phyloP scores from a whole-genome alignment of 75 land plant genomes.

The Larix kaempferi region DNA sequence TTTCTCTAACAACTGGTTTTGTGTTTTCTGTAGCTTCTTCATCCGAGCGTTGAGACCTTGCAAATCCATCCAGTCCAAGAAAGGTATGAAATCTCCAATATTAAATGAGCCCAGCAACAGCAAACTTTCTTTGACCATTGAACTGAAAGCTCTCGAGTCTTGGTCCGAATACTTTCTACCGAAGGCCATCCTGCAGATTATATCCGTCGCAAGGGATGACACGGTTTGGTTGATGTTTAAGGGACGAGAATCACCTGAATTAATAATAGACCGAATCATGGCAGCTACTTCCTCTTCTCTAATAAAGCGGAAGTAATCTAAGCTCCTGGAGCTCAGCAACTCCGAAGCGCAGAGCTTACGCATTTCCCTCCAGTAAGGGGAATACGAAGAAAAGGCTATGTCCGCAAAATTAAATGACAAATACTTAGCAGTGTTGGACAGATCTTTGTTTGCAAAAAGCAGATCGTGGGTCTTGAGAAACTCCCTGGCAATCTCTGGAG shows the following conservation, averaged over 20 bases:
- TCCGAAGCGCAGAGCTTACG: slow-evolving; percentile 22
- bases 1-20: too few relatives aligned
- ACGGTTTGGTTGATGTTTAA: slow-evolving; percentile 22
- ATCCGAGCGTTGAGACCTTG: background rate
- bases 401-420: background rate
- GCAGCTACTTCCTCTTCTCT: slow-evolving; percentile 16
- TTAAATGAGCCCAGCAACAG: background rate
- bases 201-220: slow-evolving; percentile 4
- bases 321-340: slow-evolving; percentile 15
- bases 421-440: background rate
- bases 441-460: background rate
- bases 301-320: slow-evolving; percentile 8
- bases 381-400: slow-evolving; percentile 14
- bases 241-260: background rate
- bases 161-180: slow-evolving; percentile 23
- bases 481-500: background rate
- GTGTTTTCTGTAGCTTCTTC: background rate
- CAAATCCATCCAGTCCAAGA: background rate
- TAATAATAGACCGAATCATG: background rate
- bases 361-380: slow-evolving; percentile 32
- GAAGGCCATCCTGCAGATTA: slow-evolving; percentile 28
- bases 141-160: slow-evolving; percentile 1
- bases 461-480: slow-evolving; percentile 14
- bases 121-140: background rate
- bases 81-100: slow-evolving; percentile 6